Evolutionary conservation across 2,329 filamentous ascomycete species (phyloP).

Genomic region (Pseudocercospora fuligena): DNA sequence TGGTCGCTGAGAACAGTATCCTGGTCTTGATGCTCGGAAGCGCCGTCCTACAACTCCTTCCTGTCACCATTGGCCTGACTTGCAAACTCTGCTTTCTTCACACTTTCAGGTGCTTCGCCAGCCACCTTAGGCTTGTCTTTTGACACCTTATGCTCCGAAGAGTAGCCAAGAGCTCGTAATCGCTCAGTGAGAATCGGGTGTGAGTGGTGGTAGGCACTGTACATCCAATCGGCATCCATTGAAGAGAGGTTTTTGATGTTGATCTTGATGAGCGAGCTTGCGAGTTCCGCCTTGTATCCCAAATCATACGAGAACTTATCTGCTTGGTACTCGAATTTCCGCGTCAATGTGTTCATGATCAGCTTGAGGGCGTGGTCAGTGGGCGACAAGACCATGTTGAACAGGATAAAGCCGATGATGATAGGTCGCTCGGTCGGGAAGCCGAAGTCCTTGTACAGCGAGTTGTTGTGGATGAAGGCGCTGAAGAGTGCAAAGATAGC

Average conservation of each 20-base stretch:
- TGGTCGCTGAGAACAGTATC: background rate
- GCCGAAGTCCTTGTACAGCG: conserved; percentile 88
- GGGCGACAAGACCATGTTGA: conserved; percentile 93
- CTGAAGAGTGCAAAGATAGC: conserved; percentile 97
- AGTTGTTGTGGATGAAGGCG: conserved; percentile 94
- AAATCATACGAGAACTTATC: conserved; percentile 82
- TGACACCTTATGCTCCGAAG: conserved; percentile 63
- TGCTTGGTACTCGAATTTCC: conserved; percentile 94
- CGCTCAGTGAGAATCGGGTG: conserved; percentile 95
- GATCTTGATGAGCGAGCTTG: conserved; percentile 89
- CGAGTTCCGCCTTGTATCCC: conserved; percentile 82
- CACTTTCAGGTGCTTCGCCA: conserved; percentile 14
- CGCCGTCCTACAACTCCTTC: conserved; percentile 20
- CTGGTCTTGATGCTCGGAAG: background rate
- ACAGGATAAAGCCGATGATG: conserved; percentile 95
- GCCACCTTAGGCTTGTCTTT: conserved; percentile 46
- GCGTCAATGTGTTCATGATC: conserved; percentile 91
- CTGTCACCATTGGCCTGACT: conserved; percentile 11
- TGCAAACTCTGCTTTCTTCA: background rate
- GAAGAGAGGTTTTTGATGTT: conserved; percentile 98
- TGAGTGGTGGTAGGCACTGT: conserved; percentile 97
- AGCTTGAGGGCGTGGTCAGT: conserved; percentile 96
- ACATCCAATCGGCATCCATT: conserved; percentile 99
- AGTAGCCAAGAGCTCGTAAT: conserved; percentile 88
- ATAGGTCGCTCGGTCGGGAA: conserved; percentile 84